Conservation (phyloP, 352 stramenopile genomes). For the Pythium angustatum region DNA sequence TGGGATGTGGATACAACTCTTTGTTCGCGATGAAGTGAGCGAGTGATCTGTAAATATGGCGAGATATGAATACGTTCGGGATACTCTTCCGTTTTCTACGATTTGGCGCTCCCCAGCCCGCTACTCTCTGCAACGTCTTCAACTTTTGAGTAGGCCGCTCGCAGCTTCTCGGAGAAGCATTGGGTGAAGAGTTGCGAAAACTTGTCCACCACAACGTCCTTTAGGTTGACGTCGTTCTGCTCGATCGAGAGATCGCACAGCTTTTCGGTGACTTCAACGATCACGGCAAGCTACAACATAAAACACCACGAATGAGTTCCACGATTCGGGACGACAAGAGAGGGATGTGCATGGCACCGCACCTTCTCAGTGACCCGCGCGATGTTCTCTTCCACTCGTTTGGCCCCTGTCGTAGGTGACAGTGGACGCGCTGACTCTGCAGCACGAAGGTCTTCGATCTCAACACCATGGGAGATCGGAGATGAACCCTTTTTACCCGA, state of each 20-base stretch:
- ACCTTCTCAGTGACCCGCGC: conserved; percentile 66
- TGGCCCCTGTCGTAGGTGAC: conserved; percentile 44
- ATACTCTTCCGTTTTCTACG: neutral
- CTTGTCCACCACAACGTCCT: conserved; percentile 69
- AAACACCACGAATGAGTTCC: neutral
- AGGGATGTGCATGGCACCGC: neutral
- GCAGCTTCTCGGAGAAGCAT: conserved; percentile 74
- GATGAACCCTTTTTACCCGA: conserved; percentile 31
- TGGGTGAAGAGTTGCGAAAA: conserved; percentile 69
- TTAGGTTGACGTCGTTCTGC: conserved; percentile 72
- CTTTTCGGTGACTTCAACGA: conserved; percentile 67
- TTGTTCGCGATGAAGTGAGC: conserved; percentile 2
- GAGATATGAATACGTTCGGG: conserved; percentile 1
- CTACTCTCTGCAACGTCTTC: conserved; percentile 40
- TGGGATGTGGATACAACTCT: conserved; percentile 4
- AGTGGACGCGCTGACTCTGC: conserved; percentile 43
- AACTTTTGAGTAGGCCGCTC: conserved; percentile 57
- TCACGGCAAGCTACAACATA: conserved; percentile 40
- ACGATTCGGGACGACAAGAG: neutral
- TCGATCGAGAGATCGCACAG: conserved; percentile 76
- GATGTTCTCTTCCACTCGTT: conserved; percentile 73
- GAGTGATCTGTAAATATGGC: conserved; percentile 19
- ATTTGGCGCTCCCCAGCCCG: neutral
- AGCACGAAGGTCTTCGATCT: conserved; percentile 53
- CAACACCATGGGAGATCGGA: conserved; percentile 31